phyloP scores from a whole-genome alignment of 2,329 filamentous ascomycete species.

The Ophiostoma novo-ulmi region DNA sequence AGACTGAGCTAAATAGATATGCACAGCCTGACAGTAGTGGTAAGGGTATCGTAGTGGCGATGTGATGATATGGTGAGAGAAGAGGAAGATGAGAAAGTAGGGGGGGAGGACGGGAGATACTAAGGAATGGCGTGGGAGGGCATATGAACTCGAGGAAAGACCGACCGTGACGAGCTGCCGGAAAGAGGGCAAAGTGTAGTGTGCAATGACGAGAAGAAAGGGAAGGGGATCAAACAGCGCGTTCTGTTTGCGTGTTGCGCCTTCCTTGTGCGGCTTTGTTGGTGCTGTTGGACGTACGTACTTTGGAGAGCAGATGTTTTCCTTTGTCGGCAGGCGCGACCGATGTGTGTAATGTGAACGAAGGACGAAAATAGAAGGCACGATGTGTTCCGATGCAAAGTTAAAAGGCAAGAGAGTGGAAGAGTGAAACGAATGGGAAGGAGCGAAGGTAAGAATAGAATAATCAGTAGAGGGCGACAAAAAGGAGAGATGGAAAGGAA shows the following conservation, averaged over 20 bases:
- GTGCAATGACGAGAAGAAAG: not conserved
- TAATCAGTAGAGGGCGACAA: not conserved
- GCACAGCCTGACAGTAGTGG: not conserved
- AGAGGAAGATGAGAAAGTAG: not conserved
- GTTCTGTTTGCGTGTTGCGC: slow-evolving; percentile 3
- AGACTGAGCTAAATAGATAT: not conserved
- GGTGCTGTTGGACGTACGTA: not conserved
- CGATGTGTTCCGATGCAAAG: not conserved
- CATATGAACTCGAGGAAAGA: not conserved
- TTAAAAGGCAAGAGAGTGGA: not conserved
- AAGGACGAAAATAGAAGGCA: not conserved
- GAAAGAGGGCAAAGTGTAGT: not conserved
- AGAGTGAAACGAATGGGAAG: not conserved
- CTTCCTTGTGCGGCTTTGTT: slow-evolving; percentile 2
- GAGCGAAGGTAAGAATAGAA: not conserved
- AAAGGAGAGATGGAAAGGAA: no score
- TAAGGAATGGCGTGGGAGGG: not conserved
- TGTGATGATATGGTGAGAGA: not conserved
- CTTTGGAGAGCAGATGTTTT: not conserved
- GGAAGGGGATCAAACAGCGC: not conserved
- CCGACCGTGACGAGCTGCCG: not conserved
- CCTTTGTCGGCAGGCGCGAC: not conserved
- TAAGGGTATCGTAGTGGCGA: not conserved
- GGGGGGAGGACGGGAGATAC: not conserved
- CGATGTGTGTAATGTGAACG: not conserved